Conservation (phyloP, 1,139 yeast species). For the Magnusiomyces paraingens region DNA sequence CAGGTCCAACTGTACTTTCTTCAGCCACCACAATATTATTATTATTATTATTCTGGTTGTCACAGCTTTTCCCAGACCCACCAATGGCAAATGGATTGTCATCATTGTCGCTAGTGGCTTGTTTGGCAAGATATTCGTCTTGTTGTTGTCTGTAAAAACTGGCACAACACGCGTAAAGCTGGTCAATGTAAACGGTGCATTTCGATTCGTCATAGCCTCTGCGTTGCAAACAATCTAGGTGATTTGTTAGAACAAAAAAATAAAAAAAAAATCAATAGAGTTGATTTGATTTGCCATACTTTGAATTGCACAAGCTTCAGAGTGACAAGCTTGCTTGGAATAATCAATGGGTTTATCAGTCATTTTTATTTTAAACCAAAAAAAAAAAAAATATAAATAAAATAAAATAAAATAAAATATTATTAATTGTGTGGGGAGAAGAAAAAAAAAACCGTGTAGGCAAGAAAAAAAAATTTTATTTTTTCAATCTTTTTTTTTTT, state of each 20-base stretch:
- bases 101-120: too few relatives aligned
- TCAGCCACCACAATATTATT: not conserved
- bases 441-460: not conserved
- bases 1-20: not conserved
- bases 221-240: conserved; percentile 43
- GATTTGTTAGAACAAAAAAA: not conserved
- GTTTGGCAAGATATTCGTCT: not conserved
- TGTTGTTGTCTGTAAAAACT: conserved; percentile 45
- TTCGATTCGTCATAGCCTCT: conserved; percentile 55
- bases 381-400: not conserved
- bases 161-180: conserved; percentile 57
- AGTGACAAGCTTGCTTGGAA: conserved; percentile 41
- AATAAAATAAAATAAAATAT: not conserved
- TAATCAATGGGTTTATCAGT: conserved; percentile 41
- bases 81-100: too few relatives aligned
- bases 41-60: not conserved
- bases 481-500: not conserved
- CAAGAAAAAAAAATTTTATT: not conserved
- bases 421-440: not conserved
- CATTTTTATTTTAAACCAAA: too few relatives aligned
- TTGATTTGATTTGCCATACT: conserved; percentile 28
- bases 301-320: conserved; percentile 61
- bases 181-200: conserved; percentile 54
- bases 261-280: not conserved
- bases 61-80: not conserved